A percentile compares a stretch with the other conserved stretches of the same genome.
Conservation (phyloP, 345 rosid species). For the Aquilaria malaccensis region DNA sequence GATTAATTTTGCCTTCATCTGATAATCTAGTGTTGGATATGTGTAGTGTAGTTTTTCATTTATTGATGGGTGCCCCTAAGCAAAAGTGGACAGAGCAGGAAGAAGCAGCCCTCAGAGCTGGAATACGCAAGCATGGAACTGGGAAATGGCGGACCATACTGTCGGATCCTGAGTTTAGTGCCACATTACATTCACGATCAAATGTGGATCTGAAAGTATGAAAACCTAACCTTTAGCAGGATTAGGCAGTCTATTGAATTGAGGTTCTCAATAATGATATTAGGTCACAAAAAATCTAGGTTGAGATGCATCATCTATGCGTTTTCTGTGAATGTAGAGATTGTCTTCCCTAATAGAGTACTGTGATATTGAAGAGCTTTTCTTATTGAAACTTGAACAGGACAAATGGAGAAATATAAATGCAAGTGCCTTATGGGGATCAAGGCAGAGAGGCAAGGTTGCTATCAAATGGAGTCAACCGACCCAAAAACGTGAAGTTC, state of each 20-base stretch:
- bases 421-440: constrained; percentile 86
- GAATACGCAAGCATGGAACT: constrained; percentile 86
- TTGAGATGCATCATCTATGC: no score
- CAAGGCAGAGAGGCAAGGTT: constrained; percentile 85
- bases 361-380: constrained; percentile 7
- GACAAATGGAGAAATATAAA: constrained; percentile 99
- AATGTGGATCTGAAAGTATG: constrained; percentile 98
- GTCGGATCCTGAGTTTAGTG: constrained; percentile 79
- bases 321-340: no score
- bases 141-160: constrained; percentile 99
- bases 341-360: no score
- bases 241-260: neutral
- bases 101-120: constrained; percentile 98
- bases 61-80: constrained; percentile 95
- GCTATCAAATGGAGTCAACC: constrained; percentile 52
- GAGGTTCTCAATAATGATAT: no score
- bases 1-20: no score
- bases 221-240: neutral
- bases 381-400: constrained; percentile 29
- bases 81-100: constrained; percentile 99
- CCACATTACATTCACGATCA: constrained; percentile 64
- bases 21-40: no score
- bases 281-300: no score
- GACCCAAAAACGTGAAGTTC: constrained; percentile 3
- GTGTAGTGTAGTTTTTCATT: neutral